A percentile compares a stretch with the other conserved stretches of the same genome.
phyloP scores from a whole-genome alignment of 2,329 filamentous ascomycete genomes.

The Colletotrichum orbiculare region DNA sequence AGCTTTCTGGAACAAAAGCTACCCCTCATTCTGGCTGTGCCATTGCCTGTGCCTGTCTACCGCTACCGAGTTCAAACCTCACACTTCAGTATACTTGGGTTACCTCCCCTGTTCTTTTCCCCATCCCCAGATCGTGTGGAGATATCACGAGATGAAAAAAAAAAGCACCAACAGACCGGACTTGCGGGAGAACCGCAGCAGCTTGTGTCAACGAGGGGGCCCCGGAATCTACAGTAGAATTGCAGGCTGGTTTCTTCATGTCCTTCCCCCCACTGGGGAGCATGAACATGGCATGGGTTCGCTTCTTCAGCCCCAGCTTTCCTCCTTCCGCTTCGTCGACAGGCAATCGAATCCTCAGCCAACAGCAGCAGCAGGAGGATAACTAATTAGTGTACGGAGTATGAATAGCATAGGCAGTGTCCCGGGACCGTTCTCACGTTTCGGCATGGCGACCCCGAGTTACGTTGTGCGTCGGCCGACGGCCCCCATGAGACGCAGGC shows the following conservation, averaged over 20 bases:
- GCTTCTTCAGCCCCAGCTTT: too few relatives aligned
- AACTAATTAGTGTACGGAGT: too few relatives aligned
- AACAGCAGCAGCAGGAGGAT: conserved; percentile 1
- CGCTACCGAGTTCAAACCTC: too few relatives aligned
- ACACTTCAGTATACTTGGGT: too few relatives aligned
- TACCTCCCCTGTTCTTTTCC: conserved; percentile 15
- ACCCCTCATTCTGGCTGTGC: conserved; percentile 31
- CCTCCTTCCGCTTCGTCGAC: background rate
- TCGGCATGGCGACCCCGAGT: conserved; percentile 29
- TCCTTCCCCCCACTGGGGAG: conserved; percentile 14
- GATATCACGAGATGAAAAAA: conserved; percentile 34
- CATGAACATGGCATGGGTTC: conserved; percentile 13
- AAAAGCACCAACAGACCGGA: conserved; percentile 27
- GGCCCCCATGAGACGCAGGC: conserved; percentile 18
- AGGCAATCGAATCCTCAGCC: conserved; percentile 22
- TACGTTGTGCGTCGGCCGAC: conserved; percentile 18
- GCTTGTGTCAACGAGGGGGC: conserved; percentile 27
- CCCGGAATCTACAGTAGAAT: conserved; percentile 30
- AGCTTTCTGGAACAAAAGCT: conserved; percentile 34
- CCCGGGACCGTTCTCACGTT: background rate
- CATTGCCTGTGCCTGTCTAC: too few relatives aligned
- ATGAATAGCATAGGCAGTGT: too few relatives aligned
- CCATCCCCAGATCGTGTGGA: conserved; percentile 37
- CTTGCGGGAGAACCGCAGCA: conserved; percentile 23
- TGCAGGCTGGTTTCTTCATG: too few relatives aligned